Evolutionary conservation across 192 early-diverging fungal species (phyloP).

Genomic region (Coemansia aciculifera): DNA sequence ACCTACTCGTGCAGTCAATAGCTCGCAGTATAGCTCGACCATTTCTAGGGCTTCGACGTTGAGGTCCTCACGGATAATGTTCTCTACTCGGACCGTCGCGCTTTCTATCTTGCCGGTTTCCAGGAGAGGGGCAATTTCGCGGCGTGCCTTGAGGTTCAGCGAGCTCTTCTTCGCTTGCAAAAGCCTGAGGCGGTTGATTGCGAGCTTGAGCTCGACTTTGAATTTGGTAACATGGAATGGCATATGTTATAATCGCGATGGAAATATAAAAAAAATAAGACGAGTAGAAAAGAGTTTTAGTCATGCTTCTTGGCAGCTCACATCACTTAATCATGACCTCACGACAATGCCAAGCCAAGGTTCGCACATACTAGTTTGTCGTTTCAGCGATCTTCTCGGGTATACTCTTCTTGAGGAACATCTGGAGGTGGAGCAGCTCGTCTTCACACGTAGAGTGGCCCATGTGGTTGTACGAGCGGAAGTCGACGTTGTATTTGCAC

Average conservation of each 20-base stretch:
- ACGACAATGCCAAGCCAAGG: background rate
- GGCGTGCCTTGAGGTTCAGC: constrained; percentile 69
- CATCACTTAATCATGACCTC: background rate
- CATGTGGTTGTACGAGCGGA: constrained; percentile 81
- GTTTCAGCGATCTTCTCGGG: constrained; percentile 27
- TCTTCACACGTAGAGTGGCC: constrained; percentile 67
- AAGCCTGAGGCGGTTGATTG: constrained; percentile 83
- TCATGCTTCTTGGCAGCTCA: background rate
- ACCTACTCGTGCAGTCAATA: constrained; percentile 83
- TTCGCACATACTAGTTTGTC: background rate
- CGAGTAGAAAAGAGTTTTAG: background rate
- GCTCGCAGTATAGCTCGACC: constrained; percentile 87
- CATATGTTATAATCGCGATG: background rate
- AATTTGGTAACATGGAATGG: constrained; percentile 44
- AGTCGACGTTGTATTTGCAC: constrained; percentile 64
- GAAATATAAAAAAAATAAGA: background rate
- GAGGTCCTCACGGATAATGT: constrained; percentile 94
- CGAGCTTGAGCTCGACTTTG: constrained; percentile 89
- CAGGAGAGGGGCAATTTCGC: constrained; percentile 80
- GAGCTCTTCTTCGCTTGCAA: constrained; percentile 85
- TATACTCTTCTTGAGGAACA: constrained; percentile 62
- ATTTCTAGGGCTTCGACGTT: constrained; percentile 93
- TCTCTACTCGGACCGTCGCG: constrained; percentile 85
- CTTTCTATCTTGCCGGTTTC: constrained; percentile 83
- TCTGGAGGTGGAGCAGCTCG: constrained; percentile 70